These are phyloP conservation scores for Penicillium sp. DNA, from an alignment of 2,329 filamentous ascomycete species.

Conservation along the genomic window DNA sequence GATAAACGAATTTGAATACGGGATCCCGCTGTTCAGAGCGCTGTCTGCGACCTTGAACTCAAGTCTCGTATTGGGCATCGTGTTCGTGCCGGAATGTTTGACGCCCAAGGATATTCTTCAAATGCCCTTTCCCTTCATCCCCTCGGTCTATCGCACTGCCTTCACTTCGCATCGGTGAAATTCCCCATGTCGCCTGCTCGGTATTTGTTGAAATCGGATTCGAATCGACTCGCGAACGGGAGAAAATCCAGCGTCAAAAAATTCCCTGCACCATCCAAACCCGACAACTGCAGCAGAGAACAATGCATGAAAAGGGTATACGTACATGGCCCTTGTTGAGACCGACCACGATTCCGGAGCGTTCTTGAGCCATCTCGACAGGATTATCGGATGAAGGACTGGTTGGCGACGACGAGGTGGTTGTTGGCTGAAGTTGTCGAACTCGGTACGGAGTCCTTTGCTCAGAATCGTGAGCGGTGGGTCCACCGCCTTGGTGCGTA, in stretches of 20 bases:
- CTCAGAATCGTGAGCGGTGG: slow-evolving; percentile 37
- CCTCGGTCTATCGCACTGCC: not conserved
- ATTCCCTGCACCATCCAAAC: slow-evolving; percentile 5
- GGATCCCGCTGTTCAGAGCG: too few species aligned
- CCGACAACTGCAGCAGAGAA: slow-evolving; percentile 7
- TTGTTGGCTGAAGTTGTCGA: slow-evolving; percentile 34
- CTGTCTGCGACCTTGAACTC: too few species aligned
- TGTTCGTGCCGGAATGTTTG: too few species aligned
- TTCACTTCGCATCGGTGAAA: not conserved
- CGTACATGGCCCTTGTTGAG: slow-evolving; percentile 71
- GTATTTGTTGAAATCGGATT: not conserved
- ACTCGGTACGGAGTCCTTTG: slow-evolving; percentile 32
- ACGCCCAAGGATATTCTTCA: too few species aligned
- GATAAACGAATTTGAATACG: too few species aligned
- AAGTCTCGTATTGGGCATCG: too few species aligned
- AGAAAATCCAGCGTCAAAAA: slow-evolving; percentile 16
- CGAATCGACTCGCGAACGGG: slow-evolving; percentile 14
- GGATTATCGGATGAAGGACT: slow-evolving; percentile 34
- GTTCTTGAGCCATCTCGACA: slow-evolving; percentile 57
- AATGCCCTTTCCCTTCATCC: too few species aligned
- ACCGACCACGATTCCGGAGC: slow-evolving; percentile 62
- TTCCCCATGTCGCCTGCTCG: not conserved
- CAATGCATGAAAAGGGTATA: slow-evolving; percentile 34
- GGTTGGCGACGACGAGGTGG: slow-evolving; percentile 39
- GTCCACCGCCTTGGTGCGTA: slow-evolving; percentile 33